phyloP scores from a whole-genome alignment of 441 rosid species.

The Gossypium lobatum region DNA sequence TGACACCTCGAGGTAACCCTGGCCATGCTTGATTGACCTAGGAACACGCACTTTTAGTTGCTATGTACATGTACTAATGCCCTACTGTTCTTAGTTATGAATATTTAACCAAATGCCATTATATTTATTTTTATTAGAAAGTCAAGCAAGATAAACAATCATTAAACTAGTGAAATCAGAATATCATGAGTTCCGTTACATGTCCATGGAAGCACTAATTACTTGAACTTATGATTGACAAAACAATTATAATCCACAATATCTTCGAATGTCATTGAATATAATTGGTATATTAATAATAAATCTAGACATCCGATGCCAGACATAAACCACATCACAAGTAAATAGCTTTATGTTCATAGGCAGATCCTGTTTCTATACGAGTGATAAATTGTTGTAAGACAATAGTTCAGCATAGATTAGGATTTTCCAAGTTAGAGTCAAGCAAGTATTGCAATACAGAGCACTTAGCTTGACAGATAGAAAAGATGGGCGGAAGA shows the following conservation, averaged over 20 bases:
- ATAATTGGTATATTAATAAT: neutral
- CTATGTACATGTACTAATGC: neutral
- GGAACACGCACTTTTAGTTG: slow-evolving; percentile 12
- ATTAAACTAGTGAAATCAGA: neutral
- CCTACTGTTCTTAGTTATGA: neutral
- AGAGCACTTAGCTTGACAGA: neutral
- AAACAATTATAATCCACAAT: neutral
- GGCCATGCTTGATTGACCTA: slow-evolving; percentile 85
- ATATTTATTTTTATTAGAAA: neutral
- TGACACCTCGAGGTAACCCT: slow-evolving; percentile 86
- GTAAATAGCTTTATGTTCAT: neutral
- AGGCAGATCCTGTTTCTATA: neutral
- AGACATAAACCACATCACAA: neutral
- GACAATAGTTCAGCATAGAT: neutral
- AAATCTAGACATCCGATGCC: neutral
- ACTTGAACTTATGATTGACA: neutral
- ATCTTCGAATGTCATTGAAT: neutral
- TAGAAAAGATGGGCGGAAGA: neutral
- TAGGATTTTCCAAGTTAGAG: neutral
- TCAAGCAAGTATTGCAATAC: neutral
- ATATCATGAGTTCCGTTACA: neutral
- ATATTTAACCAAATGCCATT: neutral
- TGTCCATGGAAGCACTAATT: neutral
- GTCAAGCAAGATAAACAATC: neutral
- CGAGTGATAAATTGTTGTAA: neutral